Percentiles rank a stretch among this genome's conserved stretches.
These are phyloP conservation scores for Cryptococcus sp. DNA, from an alignment of 1,284 basidiomycete species.

Conservation along the genomic window DNA sequence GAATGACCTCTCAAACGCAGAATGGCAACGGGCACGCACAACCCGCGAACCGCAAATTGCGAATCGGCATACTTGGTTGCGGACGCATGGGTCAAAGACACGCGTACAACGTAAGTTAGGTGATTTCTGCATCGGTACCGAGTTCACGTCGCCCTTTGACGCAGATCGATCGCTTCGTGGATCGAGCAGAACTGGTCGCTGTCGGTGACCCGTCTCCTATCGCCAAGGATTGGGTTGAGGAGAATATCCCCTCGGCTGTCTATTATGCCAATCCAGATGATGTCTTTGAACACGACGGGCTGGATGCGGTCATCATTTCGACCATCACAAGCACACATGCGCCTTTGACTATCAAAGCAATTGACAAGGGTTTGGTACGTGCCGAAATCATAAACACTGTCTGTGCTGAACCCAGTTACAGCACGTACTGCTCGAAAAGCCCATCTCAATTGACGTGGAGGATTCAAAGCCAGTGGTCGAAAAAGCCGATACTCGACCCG, in stretches of 20 bases:
- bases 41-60: too few relatives aligned
- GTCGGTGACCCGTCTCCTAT: constrained; percentile 17
- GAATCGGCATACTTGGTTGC: constrained; percentile 25
- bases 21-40: too few relatives aligned
- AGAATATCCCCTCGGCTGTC: constrained; percentile 11
- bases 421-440: constrained; percentile 46
- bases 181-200: constrained; percentile 25
- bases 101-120: constrained; percentile 18
- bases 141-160: too few relatives aligned
- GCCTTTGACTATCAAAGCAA: constrained; percentile 17
- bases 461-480: constrained; percentile 28
- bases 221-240: constrained; percentile 13
- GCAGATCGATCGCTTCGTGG: constrained; percentile 6
- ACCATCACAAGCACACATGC: constrained; percentile 29
- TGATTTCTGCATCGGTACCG: too few relatives aligned
- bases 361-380: constrained; percentile 25
- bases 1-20: too few relatives aligned
- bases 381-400: background rate
- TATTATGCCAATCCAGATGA: constrained; percentile 6
- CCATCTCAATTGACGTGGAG: constrained; percentile 39
- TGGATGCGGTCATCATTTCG: constrained; percentile 31
- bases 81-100: constrained; percentile 36
- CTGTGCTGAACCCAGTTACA: constrained; percentile 2
- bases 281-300: constrained; percentile 10
- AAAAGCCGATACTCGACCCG: constrained; percentile 21